phyloP scores from a whole-genome alignment of 441 rosid species.

The Arabidopsis hybrid region DNA sequence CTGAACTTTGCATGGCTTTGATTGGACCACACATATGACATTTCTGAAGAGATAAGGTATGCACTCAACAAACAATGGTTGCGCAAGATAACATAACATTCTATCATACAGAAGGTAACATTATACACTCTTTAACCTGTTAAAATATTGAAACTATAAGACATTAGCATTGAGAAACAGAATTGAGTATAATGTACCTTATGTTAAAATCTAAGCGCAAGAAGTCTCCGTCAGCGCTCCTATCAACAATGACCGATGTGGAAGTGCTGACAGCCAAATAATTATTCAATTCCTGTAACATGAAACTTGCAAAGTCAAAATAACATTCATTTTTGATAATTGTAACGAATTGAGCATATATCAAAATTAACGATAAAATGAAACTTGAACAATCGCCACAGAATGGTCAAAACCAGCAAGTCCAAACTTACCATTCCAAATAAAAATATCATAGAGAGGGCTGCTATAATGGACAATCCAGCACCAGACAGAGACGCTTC shows the following conservation, averaged over 20 bases:
- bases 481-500: constrained; percentile 98
- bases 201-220: constrained; percentile 92
- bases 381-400: not conserved
- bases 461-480: constrained; percentile 91
- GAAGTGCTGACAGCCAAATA: constrained; percentile 81
- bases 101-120: not conserved
- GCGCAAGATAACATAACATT: not conserved
- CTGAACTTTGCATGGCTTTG: constrained; percentile 3
- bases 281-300: constrained; percentile 79
- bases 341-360: not conserved
- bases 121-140: not conserved
- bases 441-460: constrained; percentile 85
- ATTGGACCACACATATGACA: not conserved
- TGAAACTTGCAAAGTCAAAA: constrained; percentile 28
- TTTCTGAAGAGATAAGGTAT: constrained; percentile 10
- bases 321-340: not conserved
- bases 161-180: not conserved
- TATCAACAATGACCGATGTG: constrained; percentile 90
- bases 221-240: constrained; percentile 90
- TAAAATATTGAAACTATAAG: not conserved
- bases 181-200: constrained; percentile 55
- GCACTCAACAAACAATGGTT: constrained; percentile 8
- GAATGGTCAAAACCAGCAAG: constrained; percentile 15
- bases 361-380: not conserved
- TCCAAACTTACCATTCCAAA: constrained; percentile 87